Percentiles rank a stretch among this genome's conserved stretches.
These are phyloP conservation scores for Pseudonitzschia multiseries DNA, from an alignment of 108 stramenopile genomes.

Conservation along the genomic window DNA sequence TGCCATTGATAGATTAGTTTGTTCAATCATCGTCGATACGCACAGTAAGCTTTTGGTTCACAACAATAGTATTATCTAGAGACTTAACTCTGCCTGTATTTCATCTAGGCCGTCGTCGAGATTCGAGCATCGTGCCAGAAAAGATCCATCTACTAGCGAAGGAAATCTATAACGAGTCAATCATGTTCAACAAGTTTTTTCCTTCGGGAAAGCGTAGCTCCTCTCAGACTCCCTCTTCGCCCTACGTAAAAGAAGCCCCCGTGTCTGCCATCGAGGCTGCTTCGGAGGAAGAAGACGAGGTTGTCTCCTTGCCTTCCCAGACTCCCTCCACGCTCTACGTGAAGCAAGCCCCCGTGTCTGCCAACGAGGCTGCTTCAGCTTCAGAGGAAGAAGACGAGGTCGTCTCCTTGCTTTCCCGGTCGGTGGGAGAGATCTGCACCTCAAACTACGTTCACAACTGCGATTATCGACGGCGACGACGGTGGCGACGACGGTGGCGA, in stretches of 20 bases:
- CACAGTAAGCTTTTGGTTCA: no score
- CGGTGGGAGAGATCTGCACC: not conserved
- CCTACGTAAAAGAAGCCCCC: not conserved
- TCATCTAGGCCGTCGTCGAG: no score
- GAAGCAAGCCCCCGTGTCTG: not conserved
- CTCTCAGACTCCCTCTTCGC: no score
- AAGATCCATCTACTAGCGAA: no score
- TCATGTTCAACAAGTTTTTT: constrained; percentile 7
- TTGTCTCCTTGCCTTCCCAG: not conserved
- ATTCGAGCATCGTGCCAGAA: no score
- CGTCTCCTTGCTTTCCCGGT: not conserved
- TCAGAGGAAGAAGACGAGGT: not conserved
- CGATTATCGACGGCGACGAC: not conserved
- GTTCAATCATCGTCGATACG: no score
- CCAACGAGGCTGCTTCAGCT: not conserved
- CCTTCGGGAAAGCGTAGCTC: not conserved
- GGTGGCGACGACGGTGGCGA: not conserved
- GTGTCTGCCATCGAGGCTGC: not conserved
- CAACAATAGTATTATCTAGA: no score
- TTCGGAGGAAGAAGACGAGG: not conserved
- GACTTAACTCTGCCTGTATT: no score
- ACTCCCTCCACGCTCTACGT: no score
- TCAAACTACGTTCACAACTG: not conserved
- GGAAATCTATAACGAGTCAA: not conserved
- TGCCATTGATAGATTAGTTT: no score